Evolutionary conservation across 2,329 filamentous ascomycete species (phyloP).

Genomic region (Niveomyces coronatus): DNA sequence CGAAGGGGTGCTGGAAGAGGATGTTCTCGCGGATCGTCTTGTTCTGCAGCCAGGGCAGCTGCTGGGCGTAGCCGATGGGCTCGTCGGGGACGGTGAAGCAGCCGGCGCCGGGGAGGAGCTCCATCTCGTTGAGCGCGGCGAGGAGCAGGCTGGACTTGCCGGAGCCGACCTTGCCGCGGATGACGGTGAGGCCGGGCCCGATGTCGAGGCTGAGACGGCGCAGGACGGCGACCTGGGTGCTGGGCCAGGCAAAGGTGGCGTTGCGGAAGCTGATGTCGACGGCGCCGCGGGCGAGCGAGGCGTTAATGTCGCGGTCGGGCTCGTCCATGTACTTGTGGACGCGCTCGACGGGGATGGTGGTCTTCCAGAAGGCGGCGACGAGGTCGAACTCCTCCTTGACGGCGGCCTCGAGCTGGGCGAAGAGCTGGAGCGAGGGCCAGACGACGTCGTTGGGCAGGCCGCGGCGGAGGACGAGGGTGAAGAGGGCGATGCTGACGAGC

Average conservation of each 20-base stretch:
- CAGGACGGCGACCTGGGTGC: slow-evolving; percentile 44
- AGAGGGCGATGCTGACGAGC: slow-evolving; percentile 71
- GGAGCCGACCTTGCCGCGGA: slow-evolving; percentile 49
- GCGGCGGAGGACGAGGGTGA: slow-evolving; percentile 59
- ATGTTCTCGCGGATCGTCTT: slow-evolving; percentile 58
- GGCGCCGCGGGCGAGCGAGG: slow-evolving; percentile 22
- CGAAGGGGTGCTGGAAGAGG: slow-evolving; percentile 47
- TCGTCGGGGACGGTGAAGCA: slow-evolving; percentile 35
- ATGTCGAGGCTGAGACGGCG: slow-evolving; percentile 36
- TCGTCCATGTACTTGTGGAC: slow-evolving; percentile 83
- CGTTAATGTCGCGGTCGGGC: slow-evolving; percentile 56
- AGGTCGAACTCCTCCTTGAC: slow-evolving; percentile 66
- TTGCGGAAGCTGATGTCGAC: slow-evolving; percentile 43
- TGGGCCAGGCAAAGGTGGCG: slow-evolving; percentile 74
- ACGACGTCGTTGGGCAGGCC: slow-evolving; percentile 70
- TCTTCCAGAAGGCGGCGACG: slow-evolving; percentile 69
- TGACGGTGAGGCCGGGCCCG: slow-evolving; percentile 39
- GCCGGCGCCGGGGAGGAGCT: slow-evolving; percentile 51
- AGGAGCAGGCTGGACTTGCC: slow-evolving; percentile 53
- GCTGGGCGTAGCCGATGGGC: slow-evolving; percentile 45
- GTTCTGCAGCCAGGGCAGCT: slow-evolving; percentile 55
- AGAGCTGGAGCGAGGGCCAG: slow-evolving; percentile 77
- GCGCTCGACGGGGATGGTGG: slow-evolving; percentile 68
- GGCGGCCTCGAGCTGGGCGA: slow-evolving; percentile 62
- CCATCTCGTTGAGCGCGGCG: slow-evolving; percentile 52